These are phyloP conservation scores for Starmera dryadoides DNA, from an alignment of 805 yeast genomes.

Conservation along the genomic window DNA sequence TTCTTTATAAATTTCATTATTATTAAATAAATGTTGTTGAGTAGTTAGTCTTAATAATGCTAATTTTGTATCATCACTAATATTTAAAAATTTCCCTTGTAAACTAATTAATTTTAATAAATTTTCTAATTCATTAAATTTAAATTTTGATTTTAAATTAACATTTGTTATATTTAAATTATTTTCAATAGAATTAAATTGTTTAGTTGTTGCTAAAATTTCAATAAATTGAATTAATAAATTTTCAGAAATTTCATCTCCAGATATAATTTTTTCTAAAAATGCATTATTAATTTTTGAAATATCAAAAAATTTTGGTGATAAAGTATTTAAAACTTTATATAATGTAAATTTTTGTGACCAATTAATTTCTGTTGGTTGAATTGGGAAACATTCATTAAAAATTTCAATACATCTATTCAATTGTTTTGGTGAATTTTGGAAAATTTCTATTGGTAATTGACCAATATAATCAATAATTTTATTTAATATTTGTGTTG, in stretches of 20 bases:
- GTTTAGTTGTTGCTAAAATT: slow-evolving; percentile 2
- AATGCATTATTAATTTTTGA: slow-evolving; percentile 4
- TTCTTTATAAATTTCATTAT: slow-evolving; percentile 1
- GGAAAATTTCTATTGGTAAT: slow-evolving; percentile 1
- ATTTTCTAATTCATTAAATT: slow-evolving; percentile 5
- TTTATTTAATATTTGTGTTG: slow-evolving; percentile 3
- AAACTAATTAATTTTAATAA: slow-evolving; percentile 8
- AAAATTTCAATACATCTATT: background rate
- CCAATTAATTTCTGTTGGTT: slow-evolving; percentile 13
- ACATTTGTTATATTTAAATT: too few relatives aligned
- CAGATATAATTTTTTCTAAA: slow-evolving; percentile 11
- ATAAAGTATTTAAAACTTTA: slow-evolving; percentile 6
- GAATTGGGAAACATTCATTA: slow-evolving; percentile 10
- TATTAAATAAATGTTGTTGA: slow-evolving; percentile 14
- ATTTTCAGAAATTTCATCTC: slow-evolving; percentile 5
- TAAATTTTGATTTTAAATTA: background rate
- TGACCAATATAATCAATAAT: slow-evolving; percentile 5
- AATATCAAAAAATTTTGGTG: slow-evolving; percentile 4
- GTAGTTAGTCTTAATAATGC: slow-evolving; percentile 13
- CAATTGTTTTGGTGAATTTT: background rate
- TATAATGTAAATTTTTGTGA: slow-evolving; percentile 7
- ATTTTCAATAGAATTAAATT: slow-evolving; percentile 5
- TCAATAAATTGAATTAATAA: slow-evolving; percentile 6
- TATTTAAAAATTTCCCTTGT: too few relatives aligned
- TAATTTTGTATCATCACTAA: slow-evolving; percentile 10